phyloP scores from a whole-genome alignment of 306 rosid genomes.

The Pueraria montana region DNA sequence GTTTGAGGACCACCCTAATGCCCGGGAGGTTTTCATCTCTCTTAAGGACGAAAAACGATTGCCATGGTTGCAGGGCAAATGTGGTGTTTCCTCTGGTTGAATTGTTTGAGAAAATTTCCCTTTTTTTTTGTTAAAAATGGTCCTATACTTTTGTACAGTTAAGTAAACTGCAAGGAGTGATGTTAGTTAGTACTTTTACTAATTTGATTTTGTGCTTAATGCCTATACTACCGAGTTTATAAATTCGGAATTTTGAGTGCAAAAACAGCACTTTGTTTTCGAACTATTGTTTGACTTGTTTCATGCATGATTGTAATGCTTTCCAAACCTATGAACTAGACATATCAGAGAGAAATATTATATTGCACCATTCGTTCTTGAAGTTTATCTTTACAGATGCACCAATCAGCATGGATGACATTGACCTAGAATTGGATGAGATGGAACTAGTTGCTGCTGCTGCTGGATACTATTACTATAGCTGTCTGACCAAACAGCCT shows the following conservation, averaged over 20 bases:
- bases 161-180: constrained; percentile 39
- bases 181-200: constrained; percentile 45
- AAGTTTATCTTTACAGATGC: constrained; percentile 71
- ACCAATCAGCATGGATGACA: constrained; percentile 62
- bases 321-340: constrained; percentile 37
- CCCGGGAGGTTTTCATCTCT: constrained; percentile 84
- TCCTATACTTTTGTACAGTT: constrained; percentile 54
- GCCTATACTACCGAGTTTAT: constrained; percentile 17
- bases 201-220: constrained; percentile 46
- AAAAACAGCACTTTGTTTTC: constrained; percentile 38
- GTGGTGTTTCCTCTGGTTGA: constrained; percentile 63
- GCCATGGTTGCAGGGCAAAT: constrained; percentile 79
- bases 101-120: constrained; percentile 43
- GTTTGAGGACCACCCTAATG: constrained; percentile 75
- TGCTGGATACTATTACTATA: constrained; percentile 81
- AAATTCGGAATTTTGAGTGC: constrained; percentile 23
- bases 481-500: constrained; percentile 66
- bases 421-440: constrained; percentile 86
- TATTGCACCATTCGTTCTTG: constrained; percentile 56
- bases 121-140: constrained; percentile 30
- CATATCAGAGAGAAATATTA: constrained; percentile 42
- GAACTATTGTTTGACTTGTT: constrained; percentile 37
- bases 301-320: constrained; percentile 44
- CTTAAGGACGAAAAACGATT: constrained; percentile 75
- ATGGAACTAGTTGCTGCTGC: constrained; percentile 93